Base-by-base conservation (phyloP, 1,284 basidiomycete genomes). In the Ganoderma lucidum region DNA sequence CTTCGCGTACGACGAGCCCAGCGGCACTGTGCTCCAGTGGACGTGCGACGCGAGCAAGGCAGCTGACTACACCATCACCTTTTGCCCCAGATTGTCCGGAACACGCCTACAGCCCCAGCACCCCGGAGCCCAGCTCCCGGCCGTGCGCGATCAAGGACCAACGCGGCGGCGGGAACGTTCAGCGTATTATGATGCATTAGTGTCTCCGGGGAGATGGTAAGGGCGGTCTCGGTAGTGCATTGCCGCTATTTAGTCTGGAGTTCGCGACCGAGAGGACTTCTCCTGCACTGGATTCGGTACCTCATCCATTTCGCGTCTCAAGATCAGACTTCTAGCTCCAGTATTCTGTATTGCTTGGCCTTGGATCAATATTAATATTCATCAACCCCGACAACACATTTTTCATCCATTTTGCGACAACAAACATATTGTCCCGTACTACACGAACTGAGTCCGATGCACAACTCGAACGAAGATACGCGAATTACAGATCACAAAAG, bases 1-100 rank as follows among this genome's bases (percentile, higher is more conserved):
- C 2, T 87, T 87, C 73, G 85, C 86, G 12, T 88, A 80, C 73
- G 86, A 87, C 75, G 86, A 87, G 75, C 75, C 76, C 65, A 83
- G 80, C 70, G 81, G 81, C 6, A 83, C 83, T 14, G 85, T 86
- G 19, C 79, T 87, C 61, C 23, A 23, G 23, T 86, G 80, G 81
- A 84, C 81, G 8, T 87, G 86, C 75, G 71, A 74, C 56, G 75
- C 81, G 9, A 62, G 69, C 63, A 64, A 73, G 41, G 73, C 75
- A 3, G 82, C 85, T 4, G 82, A 85, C 72, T 88, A 85, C 74
- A 86, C 83, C 45, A 66, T 87, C 71, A 86, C 84, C 1, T 87
- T 87, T 80, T 87, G 85, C 78, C 84, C 85, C 70, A 58, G 69
- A 62, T 37, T 12, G 23, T 9, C n/a, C 23, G 35, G 8, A 35